Evolutionary conservation across 2,329 filamentous ascomycete genomes (phyloP), one percentile per base, ranked within the genome.

Genomic region (Trichoderma breve): DNA sequence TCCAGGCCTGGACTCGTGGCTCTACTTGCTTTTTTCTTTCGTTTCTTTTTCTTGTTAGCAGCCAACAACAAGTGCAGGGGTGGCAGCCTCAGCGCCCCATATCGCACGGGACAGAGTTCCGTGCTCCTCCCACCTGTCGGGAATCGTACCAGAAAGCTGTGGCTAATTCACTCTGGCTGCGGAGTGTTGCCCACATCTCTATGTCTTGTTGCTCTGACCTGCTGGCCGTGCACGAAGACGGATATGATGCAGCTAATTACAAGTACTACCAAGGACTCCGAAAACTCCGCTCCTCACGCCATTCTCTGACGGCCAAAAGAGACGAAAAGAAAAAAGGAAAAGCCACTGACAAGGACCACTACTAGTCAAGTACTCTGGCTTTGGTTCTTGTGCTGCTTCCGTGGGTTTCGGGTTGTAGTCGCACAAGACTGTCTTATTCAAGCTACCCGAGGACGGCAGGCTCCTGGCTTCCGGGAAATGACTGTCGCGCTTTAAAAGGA

Each of bases 281-380:
- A 57, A 18, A 36, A 58, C 71, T 70, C 65, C 65, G 65, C 57
- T 58, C 12, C 21, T 72, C 53, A 63, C 55, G 64, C 71, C 65
- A 72, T 36, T 60, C 65, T 72, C 65, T 32, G 64, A 34, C 58
- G 14, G 28, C 28, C n/a, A 34, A 28, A 62, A 58, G 34, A n/a
- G 28, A 21, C 14, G 24, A 21, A 62, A 58, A 26, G 24, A 24
- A 58, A 43, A 15, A 39, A 24, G 21, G 39, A n/a, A 53, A 47
- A 62, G 57, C 67, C 39, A 36, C 39, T 53, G n/a, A 21, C 67
- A 53, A 28, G 57, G 65, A 51, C 62, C 36, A 24, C 30, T 36
- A 5, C 57, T 62, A 28, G 55, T 30, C 51, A 12, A 32, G 36
- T 51, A 12, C 12, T 21, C 21, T 18, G 28, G 51, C 21, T 43